Evolutionary conservation across 352 stramenopile genomes (phyloP).

Genomic region (Phytophthora podocarpi): DNA sequence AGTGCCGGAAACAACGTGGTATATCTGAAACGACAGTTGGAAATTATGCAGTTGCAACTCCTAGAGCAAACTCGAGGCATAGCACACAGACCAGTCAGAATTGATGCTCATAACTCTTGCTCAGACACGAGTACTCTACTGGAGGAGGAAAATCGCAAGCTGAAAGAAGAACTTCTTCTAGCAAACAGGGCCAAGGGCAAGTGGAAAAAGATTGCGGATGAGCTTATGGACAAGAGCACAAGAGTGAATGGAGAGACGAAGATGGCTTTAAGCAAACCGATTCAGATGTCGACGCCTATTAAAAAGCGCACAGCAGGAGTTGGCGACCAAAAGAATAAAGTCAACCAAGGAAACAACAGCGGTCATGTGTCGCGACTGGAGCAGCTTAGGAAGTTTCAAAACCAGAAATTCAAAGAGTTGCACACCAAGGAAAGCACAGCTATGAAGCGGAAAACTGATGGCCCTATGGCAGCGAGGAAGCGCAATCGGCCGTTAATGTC

Average conservation of each 20-base stretch:
- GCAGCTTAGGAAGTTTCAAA: constrained; percentile 57
- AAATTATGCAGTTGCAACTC: constrained; percentile 67
- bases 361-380: constrained; percentile 64
- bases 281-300: constrained; percentile 37
- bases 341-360: constrained; percentile 50
- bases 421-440: constrained; percentile 51
- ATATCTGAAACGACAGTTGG: constrained; percentile 72
- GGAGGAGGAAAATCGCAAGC: constrained; percentile 50
- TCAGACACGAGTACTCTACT: not conserved
- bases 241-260: constrained; percentile 30
- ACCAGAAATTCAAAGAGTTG: constrained; percentile 49
- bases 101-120: not conserved
- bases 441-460: constrained; percentile 70
- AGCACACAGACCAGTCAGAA: not conserved
- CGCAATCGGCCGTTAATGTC: constrained; percentile 32
- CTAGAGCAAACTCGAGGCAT: constrained; percentile 39
- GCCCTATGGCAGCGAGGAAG: constrained; percentile 51
- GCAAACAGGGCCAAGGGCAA: constrained; percentile 65
- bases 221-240: constrained; percentile 36
- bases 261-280: constrained; percentile 40
- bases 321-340: constrained; percentile 28
- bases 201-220: constrained; percentile 67
- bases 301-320: not conserved
- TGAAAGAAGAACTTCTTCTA: constrained; percentile 17
- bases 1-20: constrained; percentile 84